Base-by-base conservation (phyloP, 2,329 filamentous ascomycete genomes). In the Aphanoascus verrucosus region DNA sequence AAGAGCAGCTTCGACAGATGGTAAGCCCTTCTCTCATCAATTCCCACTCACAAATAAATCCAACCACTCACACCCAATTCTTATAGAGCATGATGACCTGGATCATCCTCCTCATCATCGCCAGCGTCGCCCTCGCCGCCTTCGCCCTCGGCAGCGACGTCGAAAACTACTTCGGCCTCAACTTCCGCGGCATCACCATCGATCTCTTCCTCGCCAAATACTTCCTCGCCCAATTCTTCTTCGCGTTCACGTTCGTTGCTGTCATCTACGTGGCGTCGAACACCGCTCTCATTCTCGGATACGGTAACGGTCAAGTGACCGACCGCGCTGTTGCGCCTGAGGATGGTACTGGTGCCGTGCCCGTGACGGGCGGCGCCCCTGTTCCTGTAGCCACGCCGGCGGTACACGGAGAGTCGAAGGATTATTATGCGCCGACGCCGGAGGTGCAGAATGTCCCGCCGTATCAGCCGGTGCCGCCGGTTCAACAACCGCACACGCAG, bases 181-280 rank as follows among this genome's bases (percentile, higher is more conserved):
- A 1, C 8, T 8, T 20, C 37, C 34, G 19, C 5, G 8, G 41
- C 11, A 2, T 1, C 2, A 12, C 3, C 5, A 14, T 5, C 12
- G 17, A 9, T 8, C 31, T 17, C 3, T 1, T 12, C 6, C 42
- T 52, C 11, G 41, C 50, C 15, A 17, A 5, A 7, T 5, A 19
- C 7, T 52, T 52, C 19, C 8, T 52, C 9, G 31, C 28, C n/a
- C 14, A 19, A 1, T 49, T 53, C 34, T 53, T 53, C 19, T 48
- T 19, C 28, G 7, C 37, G 3, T 23, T 20, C 9, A 34, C 37
- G 8, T 53, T 53, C 43, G n/a, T 38, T 17, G 42, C 20, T 37
- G 35, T 49, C 20, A n/a, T 53, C 14, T 49, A 15, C 38, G 45
- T 53, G 20, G 45, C 23, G 7, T 42, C 51, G 23, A 42, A 43